Evolutionary conservation across 106 monocot species (phyloP).

Genomic region (Xerophyta viscosa): DNA sequence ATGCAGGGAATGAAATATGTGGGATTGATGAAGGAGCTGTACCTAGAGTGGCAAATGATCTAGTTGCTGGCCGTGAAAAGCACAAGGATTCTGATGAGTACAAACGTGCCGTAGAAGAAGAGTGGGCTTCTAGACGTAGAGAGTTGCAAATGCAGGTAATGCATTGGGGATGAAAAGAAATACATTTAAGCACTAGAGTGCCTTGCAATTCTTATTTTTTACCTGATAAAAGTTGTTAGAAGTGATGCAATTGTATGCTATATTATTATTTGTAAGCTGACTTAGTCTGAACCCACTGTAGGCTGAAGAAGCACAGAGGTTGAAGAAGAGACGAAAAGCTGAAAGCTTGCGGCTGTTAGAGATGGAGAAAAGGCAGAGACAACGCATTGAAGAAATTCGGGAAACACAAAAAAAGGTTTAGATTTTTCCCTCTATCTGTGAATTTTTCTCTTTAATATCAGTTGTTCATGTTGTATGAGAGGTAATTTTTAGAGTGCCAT

Average conservation of each 20-base stretch:
- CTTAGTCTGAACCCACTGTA: no score
- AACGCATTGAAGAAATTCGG: slow-evolving; percentile 81
- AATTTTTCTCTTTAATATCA: no score
- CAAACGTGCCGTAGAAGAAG: slow-evolving; percentile 68
- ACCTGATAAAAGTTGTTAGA: no score
- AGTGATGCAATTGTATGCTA: no score
- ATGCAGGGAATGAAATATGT: slow-evolving; percentile 4
- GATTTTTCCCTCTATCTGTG: no score
- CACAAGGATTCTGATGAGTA: slow-evolving; percentile 82
- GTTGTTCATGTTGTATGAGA: background rate
- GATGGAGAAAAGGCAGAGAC: slow-evolving; percentile 87
- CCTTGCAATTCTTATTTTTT: no score
- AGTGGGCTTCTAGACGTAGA: slow-evolving; percentile 75
- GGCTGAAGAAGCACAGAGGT: slow-evolving; percentile 76
- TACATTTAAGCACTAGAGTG: no score
- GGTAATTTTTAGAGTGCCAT: background rate
- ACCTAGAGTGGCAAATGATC: slow-evolving; percentile 9
- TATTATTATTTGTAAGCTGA: no score
- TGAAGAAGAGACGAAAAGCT: slow-evolving; percentile 56
- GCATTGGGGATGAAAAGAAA: no score
- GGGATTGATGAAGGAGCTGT: slow-evolving; percentile 1
- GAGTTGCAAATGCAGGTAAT: slow-evolving; percentile 66
- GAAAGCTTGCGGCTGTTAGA: slow-evolving; percentile 60
- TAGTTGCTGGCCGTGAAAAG: slow-evolving; percentile 65
- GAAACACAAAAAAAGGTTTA: slow-evolving; percentile 84